Evolutionary conservation across 2,329 filamentous ascomycete genomes (phyloP), one percentile per base, ranked within the genome.

Genomic region (Elsinoe perseae): DNA sequence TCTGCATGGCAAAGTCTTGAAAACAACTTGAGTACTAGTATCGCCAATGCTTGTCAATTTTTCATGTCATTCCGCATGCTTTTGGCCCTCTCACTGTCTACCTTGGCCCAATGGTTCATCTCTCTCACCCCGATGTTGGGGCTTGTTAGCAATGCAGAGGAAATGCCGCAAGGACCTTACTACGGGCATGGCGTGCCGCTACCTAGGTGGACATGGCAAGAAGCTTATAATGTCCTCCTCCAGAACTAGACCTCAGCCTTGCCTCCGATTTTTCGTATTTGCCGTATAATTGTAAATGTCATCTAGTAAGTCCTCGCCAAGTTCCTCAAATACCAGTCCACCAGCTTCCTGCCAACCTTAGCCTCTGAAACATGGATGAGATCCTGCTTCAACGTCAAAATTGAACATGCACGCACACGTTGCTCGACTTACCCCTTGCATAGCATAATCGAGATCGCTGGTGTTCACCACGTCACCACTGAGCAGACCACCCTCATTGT

Each of bases 281-380:
- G n/a, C n/a, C n/a, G n/a, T n/a, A n/a, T n/a, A n/a, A n/a, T n/a
- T n/a, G 5, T 4, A 28, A 7, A 28, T 21, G 12, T 3, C 8
- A 48, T 36, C 36, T 86, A 95, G 79, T 98, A 98, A 58, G 91
- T 95, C 72, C 93, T 86, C 59, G 91, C 88, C 68, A 98, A 79
- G 79, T 98, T 98, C 70, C 93, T 86, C 70, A 98, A 82, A 74
- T 98, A 98, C 93, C 93, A 98, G 75, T 98, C 93, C 63, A 98
- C 92, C 68, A 98, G 79, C 77, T 93, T 95, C 67, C 93, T 83
- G 69, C 93, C 93, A 59, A 96, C 90, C 85, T 98, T 98, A 64
- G 92, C 92, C 77, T 98, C 93, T 58, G 92, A 96, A 65, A 98
- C 93, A 75, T 98, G 93, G 72, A 98, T 98, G 67, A 98, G 77